A percentile compares a stretch with the other conserved stretches of the same genome.
phyloP scores from a whole-genome alignment of 768 basidiomycete species.

The Omphalotus guepiniiformis region DNA sequence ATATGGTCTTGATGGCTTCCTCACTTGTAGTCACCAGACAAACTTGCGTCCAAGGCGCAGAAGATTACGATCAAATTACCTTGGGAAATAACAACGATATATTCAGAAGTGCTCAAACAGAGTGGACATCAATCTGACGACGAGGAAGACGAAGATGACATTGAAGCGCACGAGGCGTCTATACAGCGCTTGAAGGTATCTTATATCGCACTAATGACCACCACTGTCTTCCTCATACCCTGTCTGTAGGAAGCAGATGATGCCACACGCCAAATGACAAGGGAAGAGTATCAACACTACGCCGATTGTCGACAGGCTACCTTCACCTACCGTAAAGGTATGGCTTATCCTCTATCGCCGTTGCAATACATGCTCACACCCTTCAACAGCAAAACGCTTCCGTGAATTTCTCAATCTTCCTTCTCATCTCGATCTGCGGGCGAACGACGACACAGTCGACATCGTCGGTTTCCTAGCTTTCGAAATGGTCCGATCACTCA shows the following conservation, averaged over 20 bases:
- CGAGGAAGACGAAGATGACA: constrained; percentile 94
- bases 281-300: constrained; percentile 96
- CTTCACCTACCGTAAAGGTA: constrained; percentile 96
- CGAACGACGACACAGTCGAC: constrained; percentile 92
- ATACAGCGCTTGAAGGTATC: constrained; percentile 75
- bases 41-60: constrained; percentile 77
- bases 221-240: background rate
- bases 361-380: background rate
- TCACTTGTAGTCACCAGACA: constrained; percentile 42
- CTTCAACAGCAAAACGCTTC: constrained; percentile 77
- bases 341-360: constrained; percentile 12
- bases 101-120: constrained; percentile 77
- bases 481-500: constrained; percentile 94
- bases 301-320: constrained; percentile 96
- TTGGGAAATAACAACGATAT: constrained; percentile 93
- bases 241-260: constrained; percentile 84
- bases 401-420: constrained; percentile 92
- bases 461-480: constrained; percentile 97
- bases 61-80: constrained; percentile 94
- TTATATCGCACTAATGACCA: background rate
- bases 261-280: constrained; percentile 91
- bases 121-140: constrained; percentile 85
- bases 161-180: constrained; percentile 94
- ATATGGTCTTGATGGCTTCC: background rate
- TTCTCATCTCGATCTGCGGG: constrained; percentile 78